Percentiles rank a stretch among this genome's conserved stretches.
Conservation (phyloP, 2,329 filamentous ascomycete species). For the Davidsoniella virescens region DNA sequence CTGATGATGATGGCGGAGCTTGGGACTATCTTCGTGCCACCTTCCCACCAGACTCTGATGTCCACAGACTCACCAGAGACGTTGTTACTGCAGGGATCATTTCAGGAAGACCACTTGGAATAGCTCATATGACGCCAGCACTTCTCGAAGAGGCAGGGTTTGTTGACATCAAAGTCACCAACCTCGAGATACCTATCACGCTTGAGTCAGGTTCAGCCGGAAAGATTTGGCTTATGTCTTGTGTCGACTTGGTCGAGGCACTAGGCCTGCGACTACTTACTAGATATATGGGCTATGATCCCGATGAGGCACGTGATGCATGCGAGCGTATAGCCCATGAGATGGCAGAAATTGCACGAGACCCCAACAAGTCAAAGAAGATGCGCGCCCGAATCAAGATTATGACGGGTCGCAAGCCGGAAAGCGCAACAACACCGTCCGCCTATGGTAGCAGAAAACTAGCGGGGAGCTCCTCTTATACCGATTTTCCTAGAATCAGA, state of each 20-base stretch:
- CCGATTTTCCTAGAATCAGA: no score
- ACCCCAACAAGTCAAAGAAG: constrained; percentile 25
- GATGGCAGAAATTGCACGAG: constrained; percentile 31
- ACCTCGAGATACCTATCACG: constrained; percentile 33
- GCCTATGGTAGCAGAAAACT: no score
- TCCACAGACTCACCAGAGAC: constrained; percentile 26
- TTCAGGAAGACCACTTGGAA: constrained; percentile 29
- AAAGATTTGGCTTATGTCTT: constrained; percentile 37
- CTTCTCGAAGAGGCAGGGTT: constrained; percentile 33
- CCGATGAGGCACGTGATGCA: constrained; percentile 29
- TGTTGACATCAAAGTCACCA: constrained; percentile 31
- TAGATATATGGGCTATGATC: constrained; percentile 35
- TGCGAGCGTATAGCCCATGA: constrained; percentile 33
- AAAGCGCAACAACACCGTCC: neutral
- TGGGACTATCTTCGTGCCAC: constrained; percentile 17
- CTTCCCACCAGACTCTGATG: constrained; percentile 30
- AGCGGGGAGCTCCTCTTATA: no score
- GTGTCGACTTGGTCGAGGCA: constrained; percentile 35
- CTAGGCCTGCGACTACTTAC: constrained; percentile 34
- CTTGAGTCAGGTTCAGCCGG: constrained; percentile 29
- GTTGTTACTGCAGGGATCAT: constrained; percentile 27
- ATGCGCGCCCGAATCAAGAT: constrained; percentile 33
- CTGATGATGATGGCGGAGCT: constrained; percentile 27
- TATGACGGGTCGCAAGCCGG: constrained; percentile 34
- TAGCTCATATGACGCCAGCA: constrained; percentile 29